Base-by-base conservation (phyloP, 257 asterid species). In the Knoxia roxburghii region DNA sequence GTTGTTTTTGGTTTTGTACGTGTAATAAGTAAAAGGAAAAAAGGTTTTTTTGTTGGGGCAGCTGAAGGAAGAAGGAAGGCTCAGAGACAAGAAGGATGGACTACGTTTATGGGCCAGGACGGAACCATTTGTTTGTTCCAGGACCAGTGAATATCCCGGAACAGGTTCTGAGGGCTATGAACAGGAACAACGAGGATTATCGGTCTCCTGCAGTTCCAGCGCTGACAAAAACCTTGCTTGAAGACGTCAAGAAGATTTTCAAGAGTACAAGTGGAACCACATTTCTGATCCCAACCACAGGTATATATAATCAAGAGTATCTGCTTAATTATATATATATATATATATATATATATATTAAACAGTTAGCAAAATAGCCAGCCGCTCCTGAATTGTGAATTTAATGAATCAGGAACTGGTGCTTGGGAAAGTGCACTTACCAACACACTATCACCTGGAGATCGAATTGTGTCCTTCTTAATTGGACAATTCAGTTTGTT, bases 341-440 rank as follows among this genome's bases (percentile, higher is more conserved):
- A 37, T 37, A 37, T 37, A 37, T 37, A 37, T 37, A 37, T 37
- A 37, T 37, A 37, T 37, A 43, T 43, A 43, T 43, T 5, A 43
- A n/a, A n/a, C n/a, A n/a, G n/a, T n/a, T n/a, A n/a, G n/a, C n/a
- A n/a, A n/a, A n/a, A n/a, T n/a, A n/a, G n/a, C n/a, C n/a, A n/a
- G n/a, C n/a, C n/a, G n/a, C n/a, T n/a, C n/a, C n/a, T n/a, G n/a
- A n/a, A n/a, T n/a, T n/a, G n/a, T n/a, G n/a, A n/a, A n/a, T n/a
- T n/a, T n/a, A n/a, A n/a, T n/a, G n/a, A n/a, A n/a, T n/a, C 86
- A 93, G 99, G 99, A 53, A 93, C 99, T 59, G 99, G 99, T 62
- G 99, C 99, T 57, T 93, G 99, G 99, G 99, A 93, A 82, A 93
- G 99, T 84, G 99, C 99, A 62, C 93, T 94, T 20, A 94, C 99